Base-by-base conservation (phyloP, 2,329 filamentous ascomycete genomes). In the Epichloe brachyelytri region DNA sequence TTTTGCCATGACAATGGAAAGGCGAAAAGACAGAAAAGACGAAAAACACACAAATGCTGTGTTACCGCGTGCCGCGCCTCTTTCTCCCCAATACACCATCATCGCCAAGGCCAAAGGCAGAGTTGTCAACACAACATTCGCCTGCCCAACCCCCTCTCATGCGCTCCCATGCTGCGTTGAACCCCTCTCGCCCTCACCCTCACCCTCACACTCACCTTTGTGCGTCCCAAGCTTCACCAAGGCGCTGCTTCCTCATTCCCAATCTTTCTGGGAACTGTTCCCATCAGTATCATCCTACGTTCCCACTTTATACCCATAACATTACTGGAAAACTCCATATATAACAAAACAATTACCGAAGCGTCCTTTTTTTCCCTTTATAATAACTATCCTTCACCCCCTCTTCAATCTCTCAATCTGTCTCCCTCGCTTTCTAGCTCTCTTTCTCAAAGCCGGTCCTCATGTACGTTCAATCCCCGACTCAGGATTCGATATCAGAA, bases 401-500 rank as follows among this genome's bases (percentile, higher is more conserved):
- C 1, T 1, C 20, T 1, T 4, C 20, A 20, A 20, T 7, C 40
- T 40, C 30, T 34, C 33, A 5, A 19, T 19, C 10, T 34, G 7
- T 17, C 8, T 11, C 36, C 15, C 17, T 40, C 43, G 11, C 19
- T 30, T 38, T 40, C 8, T n/a, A 19, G 17, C 33, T 44, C 15
- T n/a, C n/a, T 1, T 4, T 26, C 1, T 43, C 20, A 5, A 36
- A 26, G 19, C 19, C 40, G 39, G 36, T 49, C 53, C 55, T 54
- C 59, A 68, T 70, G 64, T 58, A 59, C 50, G 59, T 59, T 51
- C 55, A 54, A 37, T 54, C 56, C 14, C 54, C 39, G 2, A 37
- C 58, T 19, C 58, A 60, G 44, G 66, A 64, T 57, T 62, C 64
- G 36, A 58, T 65, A 47, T 66, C 67, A 11, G 62, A 66, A 51